A percentile compares a stretch with the other conserved stretches of the same genome.
Conservation (phyloP, 2,329 filamentous ascomycete genomes). For the Fusarium brevicatenulatum region DNA sequence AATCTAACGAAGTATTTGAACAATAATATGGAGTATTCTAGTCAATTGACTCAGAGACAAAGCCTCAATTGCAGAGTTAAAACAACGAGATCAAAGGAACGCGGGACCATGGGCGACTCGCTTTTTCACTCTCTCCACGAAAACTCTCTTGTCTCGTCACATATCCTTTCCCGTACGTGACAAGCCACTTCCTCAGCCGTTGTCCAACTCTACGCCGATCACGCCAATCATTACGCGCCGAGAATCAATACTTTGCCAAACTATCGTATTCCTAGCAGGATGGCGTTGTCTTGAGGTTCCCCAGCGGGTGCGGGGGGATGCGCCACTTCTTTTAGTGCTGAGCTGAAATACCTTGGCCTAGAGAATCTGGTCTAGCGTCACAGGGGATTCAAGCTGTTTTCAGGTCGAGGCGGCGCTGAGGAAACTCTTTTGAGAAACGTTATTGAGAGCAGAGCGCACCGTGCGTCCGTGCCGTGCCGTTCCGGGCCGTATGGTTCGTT, state of each 20-base stretch:
- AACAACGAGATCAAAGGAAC: background rate
- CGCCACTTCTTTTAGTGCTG: background rate
- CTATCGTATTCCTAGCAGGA: background rate
- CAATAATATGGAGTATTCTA: fast-evolving
- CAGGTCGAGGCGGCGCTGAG: background rate
- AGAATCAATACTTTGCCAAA: background rate
- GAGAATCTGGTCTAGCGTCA: background rate
- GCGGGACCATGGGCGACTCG: background rate
- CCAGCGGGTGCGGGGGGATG: background rate
- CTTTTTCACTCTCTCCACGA: background rate
- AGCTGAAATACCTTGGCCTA: conserved; percentile 3
- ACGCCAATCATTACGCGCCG: background rate
- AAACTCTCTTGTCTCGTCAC: background rate
- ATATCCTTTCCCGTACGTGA: background rate
- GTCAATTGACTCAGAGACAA: background rate
- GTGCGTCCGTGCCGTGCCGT: background rate
- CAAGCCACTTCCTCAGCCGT: background rate
- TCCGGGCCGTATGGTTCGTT: background rate
- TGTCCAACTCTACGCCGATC: background rate
- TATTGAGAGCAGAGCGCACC: background rate
- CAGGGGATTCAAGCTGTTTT: background rate
- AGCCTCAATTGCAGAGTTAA: background rate
- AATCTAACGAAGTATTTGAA: fast-evolving
- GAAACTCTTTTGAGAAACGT: background rate
- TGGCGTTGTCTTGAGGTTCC: background rate